Evolutionary conservation across 495 filamentous ascomycete genomes (phyloP).

Genomic region (Penicillium pulvis): DNA sequence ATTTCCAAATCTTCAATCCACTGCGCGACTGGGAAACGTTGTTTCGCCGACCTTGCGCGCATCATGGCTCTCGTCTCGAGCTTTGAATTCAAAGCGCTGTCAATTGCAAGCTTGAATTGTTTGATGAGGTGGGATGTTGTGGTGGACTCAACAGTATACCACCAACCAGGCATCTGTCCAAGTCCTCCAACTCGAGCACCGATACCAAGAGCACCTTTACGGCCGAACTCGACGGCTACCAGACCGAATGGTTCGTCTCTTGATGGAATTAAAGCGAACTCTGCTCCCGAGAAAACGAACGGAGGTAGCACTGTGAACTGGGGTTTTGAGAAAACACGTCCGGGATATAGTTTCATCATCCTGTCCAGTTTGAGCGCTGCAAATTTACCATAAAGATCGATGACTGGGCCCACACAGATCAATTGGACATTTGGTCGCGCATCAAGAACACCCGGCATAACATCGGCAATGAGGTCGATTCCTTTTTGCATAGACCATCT

Average conservation of each 20-base stretch:
- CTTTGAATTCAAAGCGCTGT: slow-evolving; percentile 65
- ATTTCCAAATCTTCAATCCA: slow-evolving; percentile 66
- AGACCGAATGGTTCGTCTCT: slow-evolving; percentile 81
- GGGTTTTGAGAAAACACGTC: slow-evolving; percentile 74
- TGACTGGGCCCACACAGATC: slow-evolving; percentile 71
- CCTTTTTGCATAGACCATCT: slow-evolving; percentile 82
- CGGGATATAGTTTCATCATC: slow-evolving; percentile 75
- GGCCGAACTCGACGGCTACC: slow-evolving; percentile 80
- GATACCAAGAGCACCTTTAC: slow-evolving; percentile 76
- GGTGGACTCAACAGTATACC: slow-evolving; percentile 70
- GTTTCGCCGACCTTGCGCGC: slow-evolving; percentile 74
- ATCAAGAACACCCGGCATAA: slow-evolving; percentile 73
- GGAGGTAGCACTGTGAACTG: slow-evolving; percentile 75
- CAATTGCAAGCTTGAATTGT: slow-evolving; percentile 72
- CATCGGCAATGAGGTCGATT: slow-evolving; percentile 75
- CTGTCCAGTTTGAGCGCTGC: slow-evolving; percentile 71
- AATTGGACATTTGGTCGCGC: slow-evolving; percentile 66
- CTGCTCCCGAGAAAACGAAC: slow-evolving; percentile 76
- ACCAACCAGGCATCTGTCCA: slow-evolving; percentile 79
- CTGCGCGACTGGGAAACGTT: slow-evolving; percentile 74
- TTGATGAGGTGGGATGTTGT: slow-evolving; percentile 69
- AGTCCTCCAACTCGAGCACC: slow-evolving; percentile 68
- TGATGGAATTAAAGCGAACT: slow-evolving; percentile 78
- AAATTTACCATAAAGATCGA: slow-evolving; percentile 79
- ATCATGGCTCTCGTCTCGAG: slow-evolving; percentile 61